A percentile compares a stretch with the other conserved stretches of the same genome.
These are phyloP conservation scores for Ogataea methanolica DNA, from an alignment of 805 yeast genomes.

Conservation along the genomic window DNA sequence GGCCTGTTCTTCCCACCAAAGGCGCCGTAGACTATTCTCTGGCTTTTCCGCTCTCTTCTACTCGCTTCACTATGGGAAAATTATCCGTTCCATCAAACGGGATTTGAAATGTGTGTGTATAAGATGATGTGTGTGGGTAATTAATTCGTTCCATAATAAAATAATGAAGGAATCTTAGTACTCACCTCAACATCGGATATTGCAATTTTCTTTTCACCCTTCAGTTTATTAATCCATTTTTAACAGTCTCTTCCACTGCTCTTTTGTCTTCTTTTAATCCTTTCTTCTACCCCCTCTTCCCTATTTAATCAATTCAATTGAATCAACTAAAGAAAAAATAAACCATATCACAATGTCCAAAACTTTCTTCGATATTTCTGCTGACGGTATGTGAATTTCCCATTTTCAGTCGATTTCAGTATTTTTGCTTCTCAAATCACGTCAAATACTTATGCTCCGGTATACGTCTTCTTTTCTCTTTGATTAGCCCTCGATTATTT, in stretches of 20 bases:
- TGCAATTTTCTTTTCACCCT: too few relatives aligned
- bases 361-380: slow-evolving; percentile 40
- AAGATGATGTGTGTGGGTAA: too few relatives aligned
- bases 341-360: slow-evolving; percentile 27
- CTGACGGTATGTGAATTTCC: slow-evolving; percentile 27
- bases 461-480: background rate
- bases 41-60: too few relatives aligned
- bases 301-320: too few relatives aligned
- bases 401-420: background rate
- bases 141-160: too few relatives aligned
- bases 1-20: too few relatives aligned
- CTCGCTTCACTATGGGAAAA: too few relatives aligned
- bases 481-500: background rate
- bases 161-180: too few relatives aligned
- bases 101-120: too few relatives aligned
- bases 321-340: background rate
- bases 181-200: too few relatives aligned
- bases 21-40: too few relatives aligned
- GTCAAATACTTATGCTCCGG: background rate
- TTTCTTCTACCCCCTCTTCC: background rate
- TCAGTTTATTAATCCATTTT: background rate
- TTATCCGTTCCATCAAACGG: too few relatives aligned
- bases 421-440: background rate
- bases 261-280: background rate
- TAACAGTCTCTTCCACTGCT: background rate